Percentiles rank a stretch among this genome's conserved stretches.
These are phyloP conservation scores for Yarrowia keelungensis DNA, from an alignment of 805 yeast genomes.

Conservation along the genomic window DNA sequence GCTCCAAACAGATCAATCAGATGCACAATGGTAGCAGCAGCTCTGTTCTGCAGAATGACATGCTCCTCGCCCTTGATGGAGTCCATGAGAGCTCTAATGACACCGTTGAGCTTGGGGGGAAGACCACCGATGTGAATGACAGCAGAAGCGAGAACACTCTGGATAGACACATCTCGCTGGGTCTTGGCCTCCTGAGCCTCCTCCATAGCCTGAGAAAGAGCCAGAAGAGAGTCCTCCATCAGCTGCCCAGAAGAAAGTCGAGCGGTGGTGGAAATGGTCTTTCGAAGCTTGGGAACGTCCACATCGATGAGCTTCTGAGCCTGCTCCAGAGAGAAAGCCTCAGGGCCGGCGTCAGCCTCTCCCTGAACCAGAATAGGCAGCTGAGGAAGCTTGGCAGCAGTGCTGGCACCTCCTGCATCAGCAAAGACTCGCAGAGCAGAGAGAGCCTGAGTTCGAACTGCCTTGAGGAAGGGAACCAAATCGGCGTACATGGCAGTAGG, in stretches of 20 bases:
- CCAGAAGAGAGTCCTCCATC: slow-evolving; percentile 76
- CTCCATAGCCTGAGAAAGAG: slow-evolving; percentile 68
- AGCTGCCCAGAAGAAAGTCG: slow-evolving; percentile 75
- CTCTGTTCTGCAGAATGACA: slow-evolving; percentile 67
- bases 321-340: slow-evolving; percentile 80
- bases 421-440: slow-evolving; percentile 80
- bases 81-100: slow-evolving; percentile 90
- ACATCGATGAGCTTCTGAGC: slow-evolving; percentile 75
- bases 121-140: slow-evolving; percentile 60
- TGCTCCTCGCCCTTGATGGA: slow-evolving; percentile 80
- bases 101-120: slow-evolving; percentile 89
- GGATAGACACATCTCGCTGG: slow-evolving; percentile 59
- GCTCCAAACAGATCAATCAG: slow-evolving; percentile 66
- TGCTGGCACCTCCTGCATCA: slow-evolving; percentile 73
- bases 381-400: slow-evolving; percentile 71
- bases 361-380: slow-evolving; percentile 92
- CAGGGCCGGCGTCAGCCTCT: slow-evolving; percentile 91
- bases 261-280: slow-evolving; percentile 67
- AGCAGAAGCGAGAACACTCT: slow-evolving; percentile 81
- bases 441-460: slow-evolving; percentile 85
- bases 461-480: slow-evolving; percentile 81
- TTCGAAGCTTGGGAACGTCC: slow-evolving; percentile 69
- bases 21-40: slow-evolving; percentile 71
- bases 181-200: slow-evolving; percentile 65
- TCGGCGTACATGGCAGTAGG: slow-evolving; percentile 68